Evolutionary conservation across 371 early-diverging fungal species (phyloP).

Genomic region (Mortierella sp.): DNA sequence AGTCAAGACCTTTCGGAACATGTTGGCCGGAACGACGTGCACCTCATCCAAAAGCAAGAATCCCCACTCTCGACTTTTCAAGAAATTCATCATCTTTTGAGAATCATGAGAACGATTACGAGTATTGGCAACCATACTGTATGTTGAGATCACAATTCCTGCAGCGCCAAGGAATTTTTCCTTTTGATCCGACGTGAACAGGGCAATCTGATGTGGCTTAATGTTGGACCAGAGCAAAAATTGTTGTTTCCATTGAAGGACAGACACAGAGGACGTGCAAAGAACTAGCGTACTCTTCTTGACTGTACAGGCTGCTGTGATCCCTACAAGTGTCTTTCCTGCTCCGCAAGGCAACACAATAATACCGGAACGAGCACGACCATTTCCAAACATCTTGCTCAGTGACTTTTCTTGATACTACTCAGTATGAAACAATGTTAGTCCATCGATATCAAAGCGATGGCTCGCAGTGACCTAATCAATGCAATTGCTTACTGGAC

Average conservation of each 20-base stretch:
- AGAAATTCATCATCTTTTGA: constrained; percentile 97
- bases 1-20: constrained; percentile 98
- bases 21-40: constrained; percentile 99
- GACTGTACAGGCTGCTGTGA: constrained; percentile 99
- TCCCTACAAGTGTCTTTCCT: constrained; percentile 99
- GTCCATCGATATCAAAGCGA: not conserved
- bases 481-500: constrained; percentile 68
- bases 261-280: constrained; percentile 98
- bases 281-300: constrained; percentile 97
- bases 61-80: constrained; percentile 97
- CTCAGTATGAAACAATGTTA: not conserved
- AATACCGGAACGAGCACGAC: constrained; percentile 98
- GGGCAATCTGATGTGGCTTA: constrained; percentile 91
- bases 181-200: constrained; percentile 98
- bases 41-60: constrained; percentile 99
- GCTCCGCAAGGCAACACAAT: constrained; percentile 99
- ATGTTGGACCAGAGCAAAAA: constrained; percentile 97
- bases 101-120: constrained; percentile 97
- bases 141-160: constrained; percentile 98
- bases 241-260: constrained; percentile 99
- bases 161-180: constrained; percentile 91
- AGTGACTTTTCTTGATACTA: constrained; percentile 98
- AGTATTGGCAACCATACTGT: constrained; percentile 97
- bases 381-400: constrained; percentile 99
- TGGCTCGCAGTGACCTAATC: not conserved